phyloP scores from a whole-genome alignment of 257 asterid species.

The Ocimum tenuiflorum region DNA sequence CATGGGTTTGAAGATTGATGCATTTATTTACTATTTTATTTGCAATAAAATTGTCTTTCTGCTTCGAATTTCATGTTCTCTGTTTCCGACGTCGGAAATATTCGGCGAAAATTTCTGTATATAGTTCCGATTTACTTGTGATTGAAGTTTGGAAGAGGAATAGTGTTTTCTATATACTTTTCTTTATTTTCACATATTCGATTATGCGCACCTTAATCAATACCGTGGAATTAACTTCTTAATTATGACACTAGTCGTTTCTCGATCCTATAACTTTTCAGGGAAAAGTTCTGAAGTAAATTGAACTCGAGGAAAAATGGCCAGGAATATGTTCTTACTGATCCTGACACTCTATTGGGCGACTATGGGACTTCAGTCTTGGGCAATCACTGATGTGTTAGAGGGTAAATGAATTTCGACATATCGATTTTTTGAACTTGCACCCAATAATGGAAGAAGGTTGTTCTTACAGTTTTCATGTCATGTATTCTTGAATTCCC shows the following conservation, averaged over 20 bases:
- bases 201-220: slow-evolving; percentile 34
- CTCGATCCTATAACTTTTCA: background rate
- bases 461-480: background rate
- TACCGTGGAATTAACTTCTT: slow-evolving; percentile 15
- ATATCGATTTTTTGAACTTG: background rate
- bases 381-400: slow-evolving; percentile 42
- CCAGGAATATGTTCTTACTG: slow-evolving; percentile 26
- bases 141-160: slow-evolving; percentile 34
- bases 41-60: background rate
- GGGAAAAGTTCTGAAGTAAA: background rate
- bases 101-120: slow-evolving; percentile 1
- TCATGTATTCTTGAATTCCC: background rate
- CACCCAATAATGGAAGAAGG: background rate
- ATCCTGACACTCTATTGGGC: slow-evolving; percentile 23
- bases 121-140: slow-evolving; percentile 22
- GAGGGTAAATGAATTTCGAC: slow-evolving; percentile 40
- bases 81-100: background rate
- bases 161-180: slow-evolving; percentile 29
- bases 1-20: background rate
- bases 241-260: slow-evolving; percentile 15
- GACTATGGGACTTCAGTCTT: slow-evolving; percentile 30
- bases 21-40: background rate
- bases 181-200: slow-evolving; percentile 36
- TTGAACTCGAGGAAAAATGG: slow-evolving; percentile 42
- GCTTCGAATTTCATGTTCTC: background rate